These are phyloP conservation scores for Aspergillus sp. DNA, from an alignment of 2,329 filamentous ascomycete genomes.

Conservation along the genomic window DNA sequence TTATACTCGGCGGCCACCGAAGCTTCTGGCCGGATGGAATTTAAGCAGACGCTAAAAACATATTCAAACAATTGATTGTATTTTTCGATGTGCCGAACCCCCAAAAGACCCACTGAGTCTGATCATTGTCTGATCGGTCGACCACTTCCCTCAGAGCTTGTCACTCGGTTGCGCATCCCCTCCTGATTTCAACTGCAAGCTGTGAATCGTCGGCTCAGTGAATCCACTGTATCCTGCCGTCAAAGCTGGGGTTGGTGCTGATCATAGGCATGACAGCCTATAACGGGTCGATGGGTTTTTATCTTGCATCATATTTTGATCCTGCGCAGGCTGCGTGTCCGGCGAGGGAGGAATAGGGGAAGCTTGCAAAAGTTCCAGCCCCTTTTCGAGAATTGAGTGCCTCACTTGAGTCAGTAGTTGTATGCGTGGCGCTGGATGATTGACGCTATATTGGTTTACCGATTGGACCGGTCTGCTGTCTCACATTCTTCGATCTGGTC, in stretches of 20 bases:
- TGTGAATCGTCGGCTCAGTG: neutral
- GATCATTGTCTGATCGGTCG: neutral
- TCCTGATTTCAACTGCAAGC: neutral
- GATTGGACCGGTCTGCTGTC: conserved; percentile 9
- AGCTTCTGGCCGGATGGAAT: conserved; percentile 1
- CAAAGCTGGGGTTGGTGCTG: neutral
- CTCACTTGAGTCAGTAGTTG: neutral
- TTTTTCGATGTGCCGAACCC: neutral
- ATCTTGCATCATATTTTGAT: neutral
- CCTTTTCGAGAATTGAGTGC: conserved; percentile 7
- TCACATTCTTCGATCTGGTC: conserved; percentile 13
- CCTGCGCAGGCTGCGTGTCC: neutral
- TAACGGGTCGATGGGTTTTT: neutral
- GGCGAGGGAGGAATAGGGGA: neutral
- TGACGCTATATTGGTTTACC: conserved; percentile 14
- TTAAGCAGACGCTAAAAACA: neutral
- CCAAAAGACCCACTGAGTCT: neutral
- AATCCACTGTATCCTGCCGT: neutral
- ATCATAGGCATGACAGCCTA: conserved; percentile 1
- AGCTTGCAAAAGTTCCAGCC: neutral
- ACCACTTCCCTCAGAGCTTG: neutral
- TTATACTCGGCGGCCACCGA: conserved; percentile 10
- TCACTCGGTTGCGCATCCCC: neutral
- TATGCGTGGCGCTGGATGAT: conserved; percentile 17
- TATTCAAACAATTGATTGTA: neutral